Percentiles rank a stretch among this genome's conserved stretches.
Conservation (phyloP, 163 green algal species). For the Volvox carteri region DNA sequence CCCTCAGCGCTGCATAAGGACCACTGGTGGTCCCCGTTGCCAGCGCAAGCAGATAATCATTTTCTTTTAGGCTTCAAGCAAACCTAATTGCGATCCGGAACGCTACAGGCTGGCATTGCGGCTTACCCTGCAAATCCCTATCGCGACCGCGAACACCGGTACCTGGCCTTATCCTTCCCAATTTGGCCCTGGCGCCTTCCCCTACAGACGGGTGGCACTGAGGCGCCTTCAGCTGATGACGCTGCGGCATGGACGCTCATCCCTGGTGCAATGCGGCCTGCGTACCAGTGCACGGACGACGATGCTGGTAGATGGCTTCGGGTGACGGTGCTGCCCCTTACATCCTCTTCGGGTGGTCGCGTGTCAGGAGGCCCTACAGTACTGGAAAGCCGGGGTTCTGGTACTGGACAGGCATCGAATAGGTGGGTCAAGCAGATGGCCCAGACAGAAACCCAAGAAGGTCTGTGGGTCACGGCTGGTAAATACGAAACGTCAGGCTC, state of each 20-base stretch:
- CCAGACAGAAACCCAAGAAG: neutral
- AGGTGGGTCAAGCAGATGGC: neutral
- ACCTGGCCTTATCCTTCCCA: neutral
- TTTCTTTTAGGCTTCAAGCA: no score
- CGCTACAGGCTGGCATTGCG: no score
- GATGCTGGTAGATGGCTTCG: conserved; percentile 32
- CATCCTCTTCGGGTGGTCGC: neutral
- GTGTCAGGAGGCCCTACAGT: neutral
- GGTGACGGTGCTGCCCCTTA: conserved; percentile 17
- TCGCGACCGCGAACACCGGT: neutral
- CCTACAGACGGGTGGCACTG: neutral
- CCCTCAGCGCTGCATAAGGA: no score
- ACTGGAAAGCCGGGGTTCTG: neutral
- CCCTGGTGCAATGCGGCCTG: conserved; percentile 11
- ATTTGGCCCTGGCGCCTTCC: neutral
- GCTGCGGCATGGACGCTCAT: conserved; percentile 16
- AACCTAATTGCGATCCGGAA: no score
- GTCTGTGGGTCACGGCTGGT: no score
- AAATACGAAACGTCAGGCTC: no score
- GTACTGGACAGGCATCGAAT: neutral
- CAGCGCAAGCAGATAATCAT: no score
- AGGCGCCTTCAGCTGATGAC: neutral
- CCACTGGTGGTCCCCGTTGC: no score
- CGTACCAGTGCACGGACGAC: neutral
- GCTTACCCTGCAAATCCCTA: neutral